Conservation (phyloP, 169 alveolate genomes). For the Theileria annulata region DNA sequence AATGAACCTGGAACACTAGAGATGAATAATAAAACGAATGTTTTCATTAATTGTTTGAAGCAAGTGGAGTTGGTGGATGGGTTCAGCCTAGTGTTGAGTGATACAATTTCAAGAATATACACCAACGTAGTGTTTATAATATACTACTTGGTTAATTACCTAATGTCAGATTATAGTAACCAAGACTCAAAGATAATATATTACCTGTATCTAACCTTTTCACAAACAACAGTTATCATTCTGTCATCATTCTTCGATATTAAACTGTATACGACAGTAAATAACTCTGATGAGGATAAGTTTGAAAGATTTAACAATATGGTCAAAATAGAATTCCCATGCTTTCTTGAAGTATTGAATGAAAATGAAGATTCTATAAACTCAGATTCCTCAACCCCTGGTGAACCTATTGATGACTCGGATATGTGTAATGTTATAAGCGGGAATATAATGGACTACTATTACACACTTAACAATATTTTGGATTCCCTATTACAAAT, state of each 20-base stretch:
- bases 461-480: conserved; percentile 9
- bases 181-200: background rate
- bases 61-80: conserved; percentile 7
- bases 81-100: background rate
- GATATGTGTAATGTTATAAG: background rate
- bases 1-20: background rate
- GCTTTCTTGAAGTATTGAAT: background rate
- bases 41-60: conserved; percentile 4
- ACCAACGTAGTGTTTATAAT: conserved; percentile 1
- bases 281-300: background rate
- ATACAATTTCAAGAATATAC: conserved; percentile 5
- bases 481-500: conserved; percentile 14
- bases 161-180: background rate
- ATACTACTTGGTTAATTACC: background rate
- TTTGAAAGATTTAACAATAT: no score
- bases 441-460: conserved; percentile 15
- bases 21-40: background rate
- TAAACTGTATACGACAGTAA: background rate
- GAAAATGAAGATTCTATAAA: background rate
- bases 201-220: background rate
- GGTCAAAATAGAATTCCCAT: background rate
- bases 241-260: background rate
- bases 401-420: background rate
- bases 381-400: background rate
- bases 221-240: background rate